Percentiles rank a stretch among this genome's conserved stretches.
Evolutionary conservation across 805 yeast species (phyloP).

Genomic region (Candida oleophila): DNA sequence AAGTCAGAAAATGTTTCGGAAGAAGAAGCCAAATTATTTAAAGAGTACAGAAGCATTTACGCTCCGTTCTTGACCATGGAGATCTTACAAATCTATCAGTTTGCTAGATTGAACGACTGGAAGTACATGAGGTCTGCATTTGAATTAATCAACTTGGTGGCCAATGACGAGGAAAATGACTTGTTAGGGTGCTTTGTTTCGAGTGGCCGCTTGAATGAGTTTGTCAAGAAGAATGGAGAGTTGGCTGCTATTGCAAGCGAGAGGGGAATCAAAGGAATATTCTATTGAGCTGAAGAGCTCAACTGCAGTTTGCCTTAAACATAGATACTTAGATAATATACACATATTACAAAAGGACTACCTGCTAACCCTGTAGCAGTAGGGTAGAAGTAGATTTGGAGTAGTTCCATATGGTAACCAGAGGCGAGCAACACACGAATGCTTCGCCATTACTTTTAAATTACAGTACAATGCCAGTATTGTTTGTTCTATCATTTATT

Average conservation of each 20-base stretch:
- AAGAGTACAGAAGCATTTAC: conserved; percentile 62
- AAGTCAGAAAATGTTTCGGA: conserved; percentile 10
- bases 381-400: no score
- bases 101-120: conserved; percentile 37
- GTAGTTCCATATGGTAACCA: no score
- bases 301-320: no score
- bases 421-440: no score
- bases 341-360: no score
- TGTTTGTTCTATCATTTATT: neutral
- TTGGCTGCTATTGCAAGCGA: conserved; percentile 53
- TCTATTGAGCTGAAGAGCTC: conserved; percentile 13
- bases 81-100: conserved; percentile 51
- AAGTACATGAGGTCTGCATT: conserved; percentile 56
- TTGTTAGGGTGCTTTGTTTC: conserved; percentile 60
- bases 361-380: no score
- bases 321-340: no score
- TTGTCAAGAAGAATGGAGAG: conserved; percentile 51
- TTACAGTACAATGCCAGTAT: no score
- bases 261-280: conserved; percentile 46
- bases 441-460: no score
- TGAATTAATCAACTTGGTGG: conserved; percentile 59
- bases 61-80: conserved; percentile 73
- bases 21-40: conserved; percentile 27
- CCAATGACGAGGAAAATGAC: conserved; percentile 59
- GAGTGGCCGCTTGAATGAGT: conserved; percentile 56